Evolutionary conservation across 345 rosid genomes (phyloP), one percentile per base, ranked within the genome.

Genomic region (Geranium rotundifolium): DNA sequence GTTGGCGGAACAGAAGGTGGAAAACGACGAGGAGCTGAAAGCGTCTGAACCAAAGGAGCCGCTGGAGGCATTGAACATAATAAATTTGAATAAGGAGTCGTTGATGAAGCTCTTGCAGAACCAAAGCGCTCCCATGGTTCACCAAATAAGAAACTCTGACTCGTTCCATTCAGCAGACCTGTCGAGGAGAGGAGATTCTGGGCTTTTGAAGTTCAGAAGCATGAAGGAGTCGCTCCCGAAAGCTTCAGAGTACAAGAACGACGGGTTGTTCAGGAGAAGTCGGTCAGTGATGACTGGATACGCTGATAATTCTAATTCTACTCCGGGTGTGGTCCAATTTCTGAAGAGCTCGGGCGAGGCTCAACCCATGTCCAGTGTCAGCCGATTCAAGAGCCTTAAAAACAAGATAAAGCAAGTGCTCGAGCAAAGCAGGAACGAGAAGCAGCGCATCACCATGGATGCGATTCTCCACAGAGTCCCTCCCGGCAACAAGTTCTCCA

Each of bases 391-490:
- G 77, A 81, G 82, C 63, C 82, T 89, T 49, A 86, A 74, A 54
- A 79, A 84, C 69, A 89, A 89, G 76, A 76, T 92, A 66, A 80
- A 68, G 57, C 82, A 84, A 63, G 91, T 76, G 10, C 80, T 87
- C 17, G 73, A 71, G 19, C 80, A 81, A 73, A 78, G 81, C 75
- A 75, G 77, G 71, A 77, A 75, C 12, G 96, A 91, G 77, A 81
- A 78, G 73, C 82, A 70, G 17, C 69, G 96, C 63, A 85, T 89
- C 41, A 67, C 89, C 34, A 85, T 82, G 95, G 96, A 92, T 67
- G 97, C 86, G 17, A 72, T 89, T 34, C 82, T 89, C 57, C 85
- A 89, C 76, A 87, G 83, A 77, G 75, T 92, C 6, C 99, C 99
- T 39, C 82, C 67, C 0, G 79, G 73, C n/a, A 64, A 81, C 2